These are phyloP conservation scores for Fabrea salina DNA, from an alignment of 169 alveolate species.

Conservation along the genomic window DNA sequence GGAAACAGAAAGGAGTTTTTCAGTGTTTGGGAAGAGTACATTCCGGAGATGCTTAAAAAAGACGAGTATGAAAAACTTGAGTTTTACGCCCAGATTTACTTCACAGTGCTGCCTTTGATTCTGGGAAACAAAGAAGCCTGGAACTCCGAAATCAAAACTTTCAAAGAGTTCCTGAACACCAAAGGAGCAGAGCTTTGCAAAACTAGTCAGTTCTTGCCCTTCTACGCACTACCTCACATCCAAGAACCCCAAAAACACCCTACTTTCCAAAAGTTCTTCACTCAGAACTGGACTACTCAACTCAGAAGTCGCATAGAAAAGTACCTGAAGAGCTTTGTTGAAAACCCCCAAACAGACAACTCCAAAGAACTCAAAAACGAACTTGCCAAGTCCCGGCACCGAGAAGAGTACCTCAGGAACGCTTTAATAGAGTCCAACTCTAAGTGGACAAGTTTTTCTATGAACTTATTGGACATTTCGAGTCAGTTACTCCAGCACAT, in stretches of 20 bases:
- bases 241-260: slow-evolving; percentile 51
- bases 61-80: slow-evolving; percentile 42
- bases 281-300: slow-evolving; percentile 40
- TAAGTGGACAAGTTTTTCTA: slow-evolving; percentile 22
- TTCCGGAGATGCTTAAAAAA: background rate
- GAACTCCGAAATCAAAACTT: slow-evolving; percentile 48
- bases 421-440: slow-evolving; percentile 20
- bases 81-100: slow-evolving; percentile 48
- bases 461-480: slow-evolving; percentile 4
- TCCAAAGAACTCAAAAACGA: background rate
- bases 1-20: slow-evolving; percentile 16
- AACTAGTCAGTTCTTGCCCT: slow-evolving; percentile 56
- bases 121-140: slow-evolving; percentile 40
- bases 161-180: slow-evolving; percentile 48
- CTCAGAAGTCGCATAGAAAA: slow-evolving; percentile 16
- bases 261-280: slow-evolving; percentile 46
- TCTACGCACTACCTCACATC: slow-evolving; percentile 57
- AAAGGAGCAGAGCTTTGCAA: slow-evolving; percentile 53
- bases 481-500: slow-evolving; percentile 8
- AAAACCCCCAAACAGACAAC: background rate
- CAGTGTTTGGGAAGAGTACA: slow-evolving; percentile 18
- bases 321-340: background rate
- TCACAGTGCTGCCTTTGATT: slow-evolving; percentile 49
- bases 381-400: background rate
- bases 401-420: slow-evolving; percentile 18